Evolutionary conservation across 2,329 filamentous ascomycete genomes (phyloP).

Genomic region (Pseudopithomyces chartarum): DNA sequence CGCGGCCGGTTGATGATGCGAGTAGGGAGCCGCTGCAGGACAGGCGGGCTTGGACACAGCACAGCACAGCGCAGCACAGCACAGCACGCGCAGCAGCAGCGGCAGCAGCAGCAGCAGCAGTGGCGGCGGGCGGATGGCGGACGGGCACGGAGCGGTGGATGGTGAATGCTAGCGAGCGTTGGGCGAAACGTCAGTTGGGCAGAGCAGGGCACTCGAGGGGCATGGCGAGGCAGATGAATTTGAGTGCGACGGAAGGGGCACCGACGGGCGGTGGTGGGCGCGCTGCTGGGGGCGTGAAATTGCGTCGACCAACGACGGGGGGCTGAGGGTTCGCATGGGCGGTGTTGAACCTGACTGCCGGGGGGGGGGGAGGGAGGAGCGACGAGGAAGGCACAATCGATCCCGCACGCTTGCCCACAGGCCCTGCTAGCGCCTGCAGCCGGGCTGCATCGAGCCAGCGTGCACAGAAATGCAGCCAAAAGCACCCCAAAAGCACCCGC

Average conservation of each 20-base stretch:
- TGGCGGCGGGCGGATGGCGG: background rate
- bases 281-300: slow-evolving; percentile 6
- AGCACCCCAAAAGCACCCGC: slow-evolving; percentile 7
- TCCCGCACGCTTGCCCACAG: slow-evolving; percentile 13
- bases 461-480: background rate
- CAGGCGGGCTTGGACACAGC: background rate
- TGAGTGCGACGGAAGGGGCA: slow-evolving; percentile 11
- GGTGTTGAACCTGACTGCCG: slow-evolving; percentile 7
- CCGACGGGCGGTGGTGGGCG: background rate
- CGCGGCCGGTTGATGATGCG: slow-evolving; percentile 13
- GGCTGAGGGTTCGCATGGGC: slow-evolving; percentile 5
- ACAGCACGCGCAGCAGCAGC: background rate
- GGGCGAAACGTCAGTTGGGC: background rate
- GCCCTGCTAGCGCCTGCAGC: slow-evolving; percentile 2
- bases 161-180: slow-evolving; percentile 8
- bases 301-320: background rate
- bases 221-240: slow-evolving; percentile 16
- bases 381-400: slow-evolving; percentile 15
- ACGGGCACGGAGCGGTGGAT: slow-evolving; percentile 2
- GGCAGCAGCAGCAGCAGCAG: too few relatives aligned
- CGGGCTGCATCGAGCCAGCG: slow-evolving; percentile 8
- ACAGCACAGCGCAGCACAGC: background rate
- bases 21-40: slow-evolving; percentile 14
- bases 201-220: slow-evolving; percentile 1
- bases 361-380: slow-evolving; percentile 5